These are phyloP conservation scores for Vanderwaltozyma tropicalis DNA, from an alignment of 805 yeast genomes.

Conservation along the genomic window DNA sequence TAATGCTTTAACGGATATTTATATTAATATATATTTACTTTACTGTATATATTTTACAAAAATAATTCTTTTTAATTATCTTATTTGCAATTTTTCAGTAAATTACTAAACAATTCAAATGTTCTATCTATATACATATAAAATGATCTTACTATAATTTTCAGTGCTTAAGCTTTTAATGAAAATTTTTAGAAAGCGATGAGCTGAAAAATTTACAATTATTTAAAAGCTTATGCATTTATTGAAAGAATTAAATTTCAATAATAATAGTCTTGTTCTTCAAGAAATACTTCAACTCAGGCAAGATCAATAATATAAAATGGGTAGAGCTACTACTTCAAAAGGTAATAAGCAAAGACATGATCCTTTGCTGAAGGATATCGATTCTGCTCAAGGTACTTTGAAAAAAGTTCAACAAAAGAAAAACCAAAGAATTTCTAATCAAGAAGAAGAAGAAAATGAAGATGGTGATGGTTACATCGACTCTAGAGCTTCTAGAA, in stretches of 20 bases:
- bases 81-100: too few species aligned
- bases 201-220: conserved; percentile 3
- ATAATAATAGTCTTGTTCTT: too few species aligned
- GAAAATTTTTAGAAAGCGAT: conserved; percentile 4
- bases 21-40: too few species aligned
- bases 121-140: too few species aligned
- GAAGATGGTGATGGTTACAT: conserved; percentile 46
- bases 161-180: background rate
- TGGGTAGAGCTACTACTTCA: conserved; percentile 57
- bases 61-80: too few species aligned
- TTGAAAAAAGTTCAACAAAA: conserved; percentile 38
- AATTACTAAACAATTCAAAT: too few species aligned
- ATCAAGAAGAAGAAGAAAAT: conserved; percentile 30
- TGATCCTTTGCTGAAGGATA: conserved; percentile 69
- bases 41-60: too few species aligned
- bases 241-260: too few species aligned
- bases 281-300: background rate
- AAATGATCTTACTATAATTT: background rate
- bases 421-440: conserved; percentile 26
- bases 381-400: conserved; percentile 65
- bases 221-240: too few species aligned
- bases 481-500: conserved; percentile 75
- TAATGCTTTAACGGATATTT: too few species aligned
- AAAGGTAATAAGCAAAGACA: conserved; percentile 55
- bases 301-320: conserved; percentile 17